Percentiles rank a stretch among this genome's conserved stretches.
These are phyloP conservation scores for Staphylotrichum longicolle DNA, from an alignment of 495 filamentous ascomycete species.

Conservation along the genomic window DNA sequence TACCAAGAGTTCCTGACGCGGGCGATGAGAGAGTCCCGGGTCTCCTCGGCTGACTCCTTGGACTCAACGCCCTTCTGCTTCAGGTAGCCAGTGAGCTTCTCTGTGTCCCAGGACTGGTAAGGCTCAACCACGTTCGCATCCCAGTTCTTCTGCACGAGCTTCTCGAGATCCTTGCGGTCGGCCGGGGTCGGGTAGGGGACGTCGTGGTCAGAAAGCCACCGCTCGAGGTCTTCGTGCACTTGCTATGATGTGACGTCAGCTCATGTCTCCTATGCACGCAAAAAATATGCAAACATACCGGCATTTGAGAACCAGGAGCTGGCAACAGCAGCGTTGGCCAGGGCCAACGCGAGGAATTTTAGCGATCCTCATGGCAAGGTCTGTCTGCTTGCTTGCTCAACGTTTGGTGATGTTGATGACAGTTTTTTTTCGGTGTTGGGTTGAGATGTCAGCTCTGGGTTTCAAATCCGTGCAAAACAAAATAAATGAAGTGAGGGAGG, in stretches of 20 bases:
- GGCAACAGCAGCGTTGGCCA: constrained; percentile 64
- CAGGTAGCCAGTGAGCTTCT: constrained; percentile 63
- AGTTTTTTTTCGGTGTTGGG: constrained; percentile 13
- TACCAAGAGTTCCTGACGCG: constrained; percentile 72
- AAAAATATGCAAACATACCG: constrained; percentile 52
- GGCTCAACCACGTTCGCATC: constrained; percentile 61
- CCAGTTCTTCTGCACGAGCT: constrained; percentile 87
- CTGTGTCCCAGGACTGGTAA: constrained; percentile 69
- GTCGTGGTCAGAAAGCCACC: constrained; percentile 93
- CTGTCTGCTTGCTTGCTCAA: constrained; percentile 9
- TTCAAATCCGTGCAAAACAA: constrained; percentile 11
- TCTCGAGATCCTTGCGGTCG: constrained; percentile 84
- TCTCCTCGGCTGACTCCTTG: constrained; percentile 58
- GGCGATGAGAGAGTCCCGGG: constrained; percentile 63
- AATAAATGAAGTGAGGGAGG: neutral
- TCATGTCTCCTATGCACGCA: neutral
- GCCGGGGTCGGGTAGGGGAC: constrained; percentile 80
- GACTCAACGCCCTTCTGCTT: constrained; percentile 64
- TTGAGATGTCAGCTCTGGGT: constrained; percentile 6
- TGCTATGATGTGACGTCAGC: constrained; percentile 53
- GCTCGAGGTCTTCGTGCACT: constrained; percentile 98
- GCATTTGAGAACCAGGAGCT: constrained; percentile 80
- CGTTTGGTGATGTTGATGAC: constrained; percentile 7
- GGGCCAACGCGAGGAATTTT: constrained; percentile 65
- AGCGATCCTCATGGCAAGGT: constrained; percentile 68